Evolutionary conservation across 169 alveolate genomes (phyloP), one percentile per base, ranked within the genome.

Genomic region (Plasmodium cynomolgi): DNA sequence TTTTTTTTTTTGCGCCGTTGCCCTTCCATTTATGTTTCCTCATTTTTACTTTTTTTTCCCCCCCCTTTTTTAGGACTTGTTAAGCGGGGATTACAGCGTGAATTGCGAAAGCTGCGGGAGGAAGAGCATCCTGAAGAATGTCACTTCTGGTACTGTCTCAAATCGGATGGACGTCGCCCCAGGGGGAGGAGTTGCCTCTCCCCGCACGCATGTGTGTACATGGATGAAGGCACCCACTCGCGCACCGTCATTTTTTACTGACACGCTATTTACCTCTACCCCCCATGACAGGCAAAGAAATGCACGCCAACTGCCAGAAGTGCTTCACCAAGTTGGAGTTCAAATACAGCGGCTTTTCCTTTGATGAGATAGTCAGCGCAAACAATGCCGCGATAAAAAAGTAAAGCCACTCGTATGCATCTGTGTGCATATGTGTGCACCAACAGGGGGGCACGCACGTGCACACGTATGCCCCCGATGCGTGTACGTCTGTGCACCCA

Each of bases 101-200:
- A 85, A 85, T 23, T 85, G 93, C 71, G 93, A 85, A 11, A 79
- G 80, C 29, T 85, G 93, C 44, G 93, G 93, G 44, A 85, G 93
- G 80, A 85, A 85, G 80, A 85, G 39, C 31, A 26, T 85, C 47
- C 31, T 85, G 23, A 85, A 85, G 80, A 85, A 85, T 85, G 93
- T 85, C 58, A 75, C 82, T 17, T 85, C 93, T 7, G 93, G 93
- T 85, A 84, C 54, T 34, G 17, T 15, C 15, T 26, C 73, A 84
- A 68, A 68, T 68, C 3, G 62, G 26, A 50, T 50, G 62, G 62
- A 8, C 23, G 62, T 17, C 23, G 2, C 9, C 26, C 62, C 62
- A 50, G 23, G 62, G 62, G 62, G 23, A 17, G 62, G 23, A 50
- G 62, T 50, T 50, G 62, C 62, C 62, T 17, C 20, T 50, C 62